These are phyloP conservation scores for Sporisorium reilianum DNA, from an alignment of 1,284 basidiomycete genomes.

Conservation along the genomic window DNA sequence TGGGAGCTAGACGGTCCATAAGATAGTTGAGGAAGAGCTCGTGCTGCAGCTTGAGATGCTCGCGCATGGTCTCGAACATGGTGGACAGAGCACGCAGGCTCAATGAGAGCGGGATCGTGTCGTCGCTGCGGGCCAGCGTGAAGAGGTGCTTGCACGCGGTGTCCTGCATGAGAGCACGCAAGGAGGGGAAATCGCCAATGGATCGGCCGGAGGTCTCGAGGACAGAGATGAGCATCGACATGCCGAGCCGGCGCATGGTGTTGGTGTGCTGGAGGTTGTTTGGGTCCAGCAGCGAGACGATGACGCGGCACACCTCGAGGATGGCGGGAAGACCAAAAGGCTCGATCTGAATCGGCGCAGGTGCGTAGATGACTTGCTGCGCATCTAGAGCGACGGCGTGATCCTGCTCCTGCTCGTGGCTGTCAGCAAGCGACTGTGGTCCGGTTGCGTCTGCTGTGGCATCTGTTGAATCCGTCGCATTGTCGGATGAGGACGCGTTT, in stretches of 20 bases:
- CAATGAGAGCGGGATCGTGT: conserved; percentile 80
- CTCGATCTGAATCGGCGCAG: conserved; percentile 21
- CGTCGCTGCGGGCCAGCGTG: conserved; percentile 77
- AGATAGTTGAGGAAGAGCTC: conserved; percentile 94
- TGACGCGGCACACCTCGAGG: conserved; percentile 89
- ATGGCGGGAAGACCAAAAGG: conserved; percentile 91
- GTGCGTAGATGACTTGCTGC: not conserved
- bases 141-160: conserved; percentile 96
- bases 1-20: conserved; percentile 81
- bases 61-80: conserved; percentile 87
- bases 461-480: not conserved
- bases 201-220: conserved; percentile 85
- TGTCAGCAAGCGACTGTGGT: conserved; percentile 1
- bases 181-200: conserved; percentile 77
- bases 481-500: not conserved
- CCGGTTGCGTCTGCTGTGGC: not conserved
- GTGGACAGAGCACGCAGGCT: conserved; percentile 87
- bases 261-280: conserved; percentile 95
- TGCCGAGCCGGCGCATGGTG: conserved; percentile 89
- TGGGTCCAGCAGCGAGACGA: conserved; percentile 94
- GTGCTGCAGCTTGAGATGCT: conserved; percentile 92
- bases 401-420: not conserved
- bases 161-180: conserved; percentile 82
- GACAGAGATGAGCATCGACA: conserved; percentile 88
- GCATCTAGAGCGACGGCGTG: conserved; percentile 1